A percentile compares a stretch with the other conserved stretches of the same genome.
Evolutionary conservation across 2,329 filamentous ascomycete genomes (phyloP).

Genomic region (Botrytis pseudocinerea): DNA sequence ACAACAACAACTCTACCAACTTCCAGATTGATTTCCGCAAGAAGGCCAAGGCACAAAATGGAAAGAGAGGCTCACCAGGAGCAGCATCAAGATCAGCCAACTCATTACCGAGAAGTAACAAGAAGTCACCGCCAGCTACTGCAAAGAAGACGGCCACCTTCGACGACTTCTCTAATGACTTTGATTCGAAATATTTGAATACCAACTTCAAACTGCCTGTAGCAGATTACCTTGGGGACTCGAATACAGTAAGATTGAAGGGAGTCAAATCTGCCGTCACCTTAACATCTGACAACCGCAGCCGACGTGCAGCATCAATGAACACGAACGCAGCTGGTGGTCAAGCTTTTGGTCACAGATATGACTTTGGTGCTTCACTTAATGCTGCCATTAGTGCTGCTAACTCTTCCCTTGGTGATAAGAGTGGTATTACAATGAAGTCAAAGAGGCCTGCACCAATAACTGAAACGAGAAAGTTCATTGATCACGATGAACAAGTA

Average conservation of each 20-base stretch:
- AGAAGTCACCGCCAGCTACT: slow-evolving; percentile 50
- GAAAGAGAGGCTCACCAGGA: slow-evolving; percentile 55
- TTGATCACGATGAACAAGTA: slow-evolving; percentile 21
- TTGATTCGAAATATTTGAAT: slow-evolving; percentile 48
- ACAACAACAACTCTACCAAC: slow-evolving; percentile 85
- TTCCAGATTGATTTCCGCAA: slow-evolving; percentile 94
- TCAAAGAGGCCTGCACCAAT: slow-evolving; percentile 28
- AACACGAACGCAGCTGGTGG: slow-evolving; percentile 52
- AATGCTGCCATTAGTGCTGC: slow-evolving; percentile 76
- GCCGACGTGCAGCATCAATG: slow-evolving; percentile 46
- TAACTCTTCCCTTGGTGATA: slow-evolving; percentile 62
- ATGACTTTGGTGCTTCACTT: slow-evolving; percentile 93
- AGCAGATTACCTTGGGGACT: slow-evolving; percentile 63
- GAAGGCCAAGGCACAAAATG: slow-evolving; percentile 64
- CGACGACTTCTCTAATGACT: slow-evolving; percentile 67
- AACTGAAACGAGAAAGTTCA: slow-evolving; percentile 29
- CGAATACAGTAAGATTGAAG: slow-evolving; percentile 63
- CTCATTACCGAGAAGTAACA: slow-evolving; percentile 68
- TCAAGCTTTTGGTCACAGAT: slow-evolving; percentile 85
- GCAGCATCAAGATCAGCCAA: slow-evolving; percentile 52
- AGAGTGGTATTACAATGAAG: slow-evolving; percentile 54
- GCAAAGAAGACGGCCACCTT: slow-evolving; percentile 53
- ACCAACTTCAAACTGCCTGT: slow-evolving; percentile 58
- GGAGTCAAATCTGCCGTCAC: slow-evolving; percentile 62
- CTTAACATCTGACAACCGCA: slow-evolving; percentile 47